Conservation (phyloP, 2,329 filamentous ascomycete genomes). For the Elsinoe australis region DNA sequence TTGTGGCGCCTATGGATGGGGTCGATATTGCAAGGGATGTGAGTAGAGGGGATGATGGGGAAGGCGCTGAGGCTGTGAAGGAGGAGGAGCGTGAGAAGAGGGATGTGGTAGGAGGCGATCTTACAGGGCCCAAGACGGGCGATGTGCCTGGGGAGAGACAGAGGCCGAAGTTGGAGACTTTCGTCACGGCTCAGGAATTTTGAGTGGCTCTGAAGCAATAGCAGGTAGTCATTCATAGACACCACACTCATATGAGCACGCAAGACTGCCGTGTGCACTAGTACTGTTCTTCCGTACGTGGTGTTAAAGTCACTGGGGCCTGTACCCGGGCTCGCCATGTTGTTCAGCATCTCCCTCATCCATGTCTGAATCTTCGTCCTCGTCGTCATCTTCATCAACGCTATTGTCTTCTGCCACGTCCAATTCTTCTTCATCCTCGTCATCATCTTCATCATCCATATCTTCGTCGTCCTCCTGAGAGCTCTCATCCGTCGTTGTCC, state of each 20-base stretch:
- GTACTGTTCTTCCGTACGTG: not conserved
- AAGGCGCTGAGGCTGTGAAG: not conserved
- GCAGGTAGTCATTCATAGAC: too few relatives aligned
- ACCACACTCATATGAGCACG: too few relatives aligned
- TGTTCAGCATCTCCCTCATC: not conserved
- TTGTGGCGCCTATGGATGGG: conserved; percentile 20
- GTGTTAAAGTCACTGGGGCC: too few relatives aligned
- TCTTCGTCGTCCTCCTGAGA: not conserved
- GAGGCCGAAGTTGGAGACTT: conserved; percentile 46
- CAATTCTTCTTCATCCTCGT: not conserved
- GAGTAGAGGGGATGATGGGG: not conserved
- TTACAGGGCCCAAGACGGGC: too few relatives aligned
- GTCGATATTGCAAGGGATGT: not conserved
- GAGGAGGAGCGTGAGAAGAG: not conserved
- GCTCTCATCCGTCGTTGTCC: not conserved
- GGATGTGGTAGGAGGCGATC: not conserved
- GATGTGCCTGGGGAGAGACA: conserved; percentile 20
- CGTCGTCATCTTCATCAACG: not conserved
- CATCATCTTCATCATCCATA: not conserved
- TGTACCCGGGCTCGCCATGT: not conserved
- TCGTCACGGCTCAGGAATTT: conserved; percentile 46
- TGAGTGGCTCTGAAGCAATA: too few relatives aligned
- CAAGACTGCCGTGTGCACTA: not conserved
- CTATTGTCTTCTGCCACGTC: not conserved
- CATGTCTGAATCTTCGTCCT: not conserved